Conservation (phyloP, 75 land plant genomes). For the Cupressus sempervirens region DNA sequence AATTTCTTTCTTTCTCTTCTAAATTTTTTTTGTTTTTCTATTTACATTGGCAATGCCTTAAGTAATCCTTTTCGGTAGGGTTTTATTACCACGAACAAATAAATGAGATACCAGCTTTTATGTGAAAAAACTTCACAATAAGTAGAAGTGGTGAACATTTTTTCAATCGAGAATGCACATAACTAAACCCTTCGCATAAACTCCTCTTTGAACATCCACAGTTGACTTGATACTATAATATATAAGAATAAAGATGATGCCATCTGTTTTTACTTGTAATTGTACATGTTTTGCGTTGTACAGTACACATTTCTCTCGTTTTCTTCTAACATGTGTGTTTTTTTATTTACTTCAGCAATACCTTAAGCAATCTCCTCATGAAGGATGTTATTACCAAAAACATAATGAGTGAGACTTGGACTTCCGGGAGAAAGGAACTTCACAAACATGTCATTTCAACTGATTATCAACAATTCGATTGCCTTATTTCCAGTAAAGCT, state of each 20-base stretch:
- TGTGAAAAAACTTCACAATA: not conserved
- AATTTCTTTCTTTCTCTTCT: not conserved
- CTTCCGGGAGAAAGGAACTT: not conserved
- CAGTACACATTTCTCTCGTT: not conserved
- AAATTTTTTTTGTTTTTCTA: not conserved
- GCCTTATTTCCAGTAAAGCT: not conserved
- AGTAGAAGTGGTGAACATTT: not conserved
- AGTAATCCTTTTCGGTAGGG: not conserved
- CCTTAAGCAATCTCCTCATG: not conserved
- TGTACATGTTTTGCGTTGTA: not conserved
- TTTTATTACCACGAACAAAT: not conserved
- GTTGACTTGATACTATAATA: not conserved
- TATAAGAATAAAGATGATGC: too few relatives aligned
- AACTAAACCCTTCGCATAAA: not conserved
- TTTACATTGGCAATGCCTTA: not conserved
- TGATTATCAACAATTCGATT: not conserved
- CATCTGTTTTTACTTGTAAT: too few relatives aligned
- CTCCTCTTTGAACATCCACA: not conserved
- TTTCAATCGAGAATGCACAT: not conserved
- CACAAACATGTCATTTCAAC: not conserved
- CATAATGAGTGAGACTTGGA: not conserved
- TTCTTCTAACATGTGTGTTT: not conserved
- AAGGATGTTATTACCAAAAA: not conserved
- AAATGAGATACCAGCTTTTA: not conserved
- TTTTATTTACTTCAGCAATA: not conserved